Evolutionary conservation across 495 filamentous ascomycete genomes (phyloP), one percentile per base, ranked within the genome.

Genomic region (Penicillium chermesinum): DNA sequence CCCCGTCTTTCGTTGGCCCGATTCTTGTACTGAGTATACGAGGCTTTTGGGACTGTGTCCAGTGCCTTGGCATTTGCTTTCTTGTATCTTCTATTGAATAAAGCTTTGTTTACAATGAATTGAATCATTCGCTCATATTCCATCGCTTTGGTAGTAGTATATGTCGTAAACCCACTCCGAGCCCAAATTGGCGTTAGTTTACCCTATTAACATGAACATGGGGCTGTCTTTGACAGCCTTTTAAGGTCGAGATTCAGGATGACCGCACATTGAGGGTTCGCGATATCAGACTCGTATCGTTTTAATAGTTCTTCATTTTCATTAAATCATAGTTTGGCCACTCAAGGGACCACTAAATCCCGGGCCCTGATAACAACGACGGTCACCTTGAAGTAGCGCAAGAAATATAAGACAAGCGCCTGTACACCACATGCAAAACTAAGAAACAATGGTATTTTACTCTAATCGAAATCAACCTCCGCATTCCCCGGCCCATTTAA

Each of bases 361-460:
- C 8, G 10, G n/a, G 20, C 22, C 25, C 41, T 19, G 14, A 56
- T 30, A 34, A 53, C 33, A 35, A 39, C n/a, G n/a, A n/a, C n/a
- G n/a, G n/a, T n/a, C n/a, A n/a, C n/a, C n/a, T n/a, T n/a, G n/a
- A n/a, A n/a, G n/a, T n/a, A n/a, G n/a, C n/a, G n/a, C n/a, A n/a
- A n/a, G n/a, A 46, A 18, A 20, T 40, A 19, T 12, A 18, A 38
- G 16, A 17, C 46, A 52, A 61, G n/a, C 54, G 55, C 55, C 58
- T 25, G 43, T 40, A 49, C 41, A 48, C 39, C 47, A 38, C 21
- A 63, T 60, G 57, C 59, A 60, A 51, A 62, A 30, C 10, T 30
- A 30, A 30, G n/a, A 30, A 41, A 62, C 53, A 38, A 58, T 61
- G 60, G 60, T 63, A 63, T 63, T 61, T 39, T 41, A 59, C 36